These are phyloP conservation scores for Herpetospermum pedunculosum DNA, from an alignment of 306 rosid species.

Conservation along the genomic window DNA sequence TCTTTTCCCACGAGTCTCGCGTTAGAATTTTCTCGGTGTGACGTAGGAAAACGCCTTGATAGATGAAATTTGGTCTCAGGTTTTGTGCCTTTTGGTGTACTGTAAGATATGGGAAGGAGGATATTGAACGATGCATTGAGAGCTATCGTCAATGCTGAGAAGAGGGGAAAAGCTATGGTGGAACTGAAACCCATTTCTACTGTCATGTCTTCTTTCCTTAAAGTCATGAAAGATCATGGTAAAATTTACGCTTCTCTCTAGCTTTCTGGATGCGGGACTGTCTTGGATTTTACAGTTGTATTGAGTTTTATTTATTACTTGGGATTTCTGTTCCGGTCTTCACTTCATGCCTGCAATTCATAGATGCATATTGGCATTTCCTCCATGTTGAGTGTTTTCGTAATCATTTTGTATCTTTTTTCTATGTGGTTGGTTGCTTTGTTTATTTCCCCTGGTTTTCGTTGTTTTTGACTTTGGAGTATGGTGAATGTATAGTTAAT, in stretches of 20 bases:
- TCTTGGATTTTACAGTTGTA: not conserved
- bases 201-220: constrained; percentile 69
- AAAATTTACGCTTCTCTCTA: not conserved
- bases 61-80: not conserved
- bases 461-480: not conserved
- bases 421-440: not conserved
- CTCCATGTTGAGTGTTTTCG: not conserved
- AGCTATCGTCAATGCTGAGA: constrained; percentile 73
- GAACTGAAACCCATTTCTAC: constrained; percentile 64
- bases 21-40: not conserved
- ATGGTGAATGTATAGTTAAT: not conserved
- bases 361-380: not conserved
- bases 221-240: constrained; percentile 76
- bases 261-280: not conserved
- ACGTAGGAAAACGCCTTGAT: not conserved
- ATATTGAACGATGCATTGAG: constrained; percentile 70
- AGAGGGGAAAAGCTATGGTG: constrained; percentile 58
- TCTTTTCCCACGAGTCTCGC: not conserved
- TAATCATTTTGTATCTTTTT: not conserved
- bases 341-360: not conserved
- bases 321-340: not conserved
- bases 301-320: not conserved
- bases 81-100: not conserved
- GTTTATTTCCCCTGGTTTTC: not conserved
- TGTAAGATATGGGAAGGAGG: constrained; percentile 61